phyloP scores from a whole-genome alignment of 176 grass and related monocot genomes.

The Oryza longistaminata region DNA sequence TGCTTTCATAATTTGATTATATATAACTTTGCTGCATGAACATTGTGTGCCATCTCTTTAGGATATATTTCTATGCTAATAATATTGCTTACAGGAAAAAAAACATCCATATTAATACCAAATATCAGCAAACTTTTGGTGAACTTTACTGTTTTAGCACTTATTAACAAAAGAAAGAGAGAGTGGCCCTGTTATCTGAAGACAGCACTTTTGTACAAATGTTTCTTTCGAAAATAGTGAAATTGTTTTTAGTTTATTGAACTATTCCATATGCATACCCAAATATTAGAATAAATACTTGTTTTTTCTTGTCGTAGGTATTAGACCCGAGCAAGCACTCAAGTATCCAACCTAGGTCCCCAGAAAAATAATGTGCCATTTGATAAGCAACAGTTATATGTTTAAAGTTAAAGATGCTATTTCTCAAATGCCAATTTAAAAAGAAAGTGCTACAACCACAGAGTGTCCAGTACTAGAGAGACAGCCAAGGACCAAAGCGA shows the following conservation, averaged over 20 bases:
- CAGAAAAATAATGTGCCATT: conserved; percentile 3
- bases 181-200: neutral
- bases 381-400: neutral
- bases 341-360: neutral
- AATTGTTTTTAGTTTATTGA: neutral
- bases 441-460: conserved; percentile 4
- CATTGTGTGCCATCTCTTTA: neutral
- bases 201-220: neutral
- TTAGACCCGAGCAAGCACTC: neutral
- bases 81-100: neutral
- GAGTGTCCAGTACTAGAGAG: neutral
- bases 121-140: neutral
- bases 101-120: neutral
- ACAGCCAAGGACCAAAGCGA: conserved; percentile 1
- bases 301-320: neutral
- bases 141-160: neutral
- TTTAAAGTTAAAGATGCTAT: conserved; percentile 14
- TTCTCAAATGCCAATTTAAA: neutral
- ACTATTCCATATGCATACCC: conserved; percentile 20
- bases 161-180: neutral
- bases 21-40: neutral
- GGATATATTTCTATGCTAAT: neutral
- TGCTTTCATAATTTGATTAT: neutral
- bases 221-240: neutral
- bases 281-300: neutral